Percentiles rank a stretch among this genome's conserved stretches.
Evolutionary conservation across 257 asterid species (phyloP).

Genomic region (Nicotiana attenuata): DNA sequence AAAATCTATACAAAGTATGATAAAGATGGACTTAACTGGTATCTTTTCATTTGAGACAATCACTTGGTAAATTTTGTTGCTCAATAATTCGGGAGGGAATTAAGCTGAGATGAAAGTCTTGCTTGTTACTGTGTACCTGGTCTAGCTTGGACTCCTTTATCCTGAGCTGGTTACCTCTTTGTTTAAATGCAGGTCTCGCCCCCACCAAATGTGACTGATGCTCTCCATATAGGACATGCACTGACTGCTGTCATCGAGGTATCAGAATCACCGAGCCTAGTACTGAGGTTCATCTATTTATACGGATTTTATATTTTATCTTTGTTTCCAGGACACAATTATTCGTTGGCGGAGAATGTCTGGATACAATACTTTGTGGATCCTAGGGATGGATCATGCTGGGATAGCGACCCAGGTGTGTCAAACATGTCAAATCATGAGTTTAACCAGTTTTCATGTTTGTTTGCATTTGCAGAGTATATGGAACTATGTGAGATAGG

Average conservation of each 20-base stretch:
- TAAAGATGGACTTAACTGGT: neutral
- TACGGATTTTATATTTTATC: neutral
- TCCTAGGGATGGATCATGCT: constrained; percentile 93
- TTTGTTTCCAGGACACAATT: constrained; percentile 54
- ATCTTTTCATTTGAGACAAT: neutral
- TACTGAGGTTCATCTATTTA: neutral
- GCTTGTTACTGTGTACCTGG: neutral
- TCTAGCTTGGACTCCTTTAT: neutral
- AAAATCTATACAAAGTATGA: too few relatives aligned
- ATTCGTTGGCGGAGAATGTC: constrained; percentile 95
- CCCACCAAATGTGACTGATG: constrained; percentile 91
- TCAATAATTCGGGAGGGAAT: neutral
- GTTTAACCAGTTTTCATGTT: too few relatives aligned
- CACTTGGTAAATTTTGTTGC: neutral
- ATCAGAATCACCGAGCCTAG: neutral
- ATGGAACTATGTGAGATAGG: neutral
- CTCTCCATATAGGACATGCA: constrained; percentile 91
- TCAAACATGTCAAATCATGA: neutral
- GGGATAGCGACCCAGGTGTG: constrained; percentile 84
- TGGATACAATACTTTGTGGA: constrained; percentile 85
- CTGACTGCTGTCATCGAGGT: constrained; percentile 92
- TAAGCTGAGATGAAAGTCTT: neutral
- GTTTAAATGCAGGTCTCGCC: constrained; percentile 59
- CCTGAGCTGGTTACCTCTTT: neutral
- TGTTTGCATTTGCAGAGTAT: neutral